A percentile compares a stretch with the other conserved stretches of the same genome.
These are phyloP conservation scores for Salix suchowensis DNA, from an alignment of 345 rosid genomes.

Conservation along the genomic window DNA sequence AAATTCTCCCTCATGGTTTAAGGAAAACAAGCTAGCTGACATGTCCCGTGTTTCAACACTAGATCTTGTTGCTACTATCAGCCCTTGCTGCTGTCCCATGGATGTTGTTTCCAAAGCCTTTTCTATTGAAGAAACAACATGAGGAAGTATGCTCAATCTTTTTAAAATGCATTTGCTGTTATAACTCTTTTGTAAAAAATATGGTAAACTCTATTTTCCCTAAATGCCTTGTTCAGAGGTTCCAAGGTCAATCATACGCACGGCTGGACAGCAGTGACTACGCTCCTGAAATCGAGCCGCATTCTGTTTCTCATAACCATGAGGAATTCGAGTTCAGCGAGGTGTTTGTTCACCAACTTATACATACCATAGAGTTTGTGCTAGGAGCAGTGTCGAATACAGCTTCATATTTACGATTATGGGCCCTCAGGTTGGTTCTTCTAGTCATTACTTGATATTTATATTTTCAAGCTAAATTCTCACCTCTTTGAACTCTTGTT, in stretches of 20 bases:
- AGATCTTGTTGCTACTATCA: constrained; percentile 30
- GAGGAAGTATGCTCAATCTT: constrained; percentile 44
- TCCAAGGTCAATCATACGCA: constrained; percentile 66
- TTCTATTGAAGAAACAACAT: constrained; percentile 85
- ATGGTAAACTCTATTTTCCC: neutral
- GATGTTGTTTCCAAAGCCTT: constrained; percentile 96
- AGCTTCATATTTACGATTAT: constrained; percentile 90
- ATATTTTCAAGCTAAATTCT: neutral
- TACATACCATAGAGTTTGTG: constrained; percentile 96
- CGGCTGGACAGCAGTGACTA: constrained; percentile 60
- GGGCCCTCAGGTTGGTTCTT: constrained; percentile 81
- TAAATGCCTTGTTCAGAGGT: constrained; percentile 52
- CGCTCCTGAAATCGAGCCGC: constrained; percentile 50
- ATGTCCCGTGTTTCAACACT: constrained; percentile 5
- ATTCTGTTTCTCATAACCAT: constrained; percentile 57
- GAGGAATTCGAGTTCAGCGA: constrained; percentile 96
- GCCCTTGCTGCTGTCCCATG: constrained; percentile 93
- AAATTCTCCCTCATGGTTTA: neutral
- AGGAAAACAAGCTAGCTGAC: neutral
- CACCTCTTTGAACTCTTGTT: neutral
- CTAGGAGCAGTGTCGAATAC: constrained; percentile 98
- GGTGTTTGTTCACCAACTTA: constrained; percentile 91
- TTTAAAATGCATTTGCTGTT: neutral
- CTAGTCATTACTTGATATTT: neutral
- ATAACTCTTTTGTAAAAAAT: neutral